phyloP scores from a whole-genome alignment of 2,329 filamentous ascomycete species.

The Neonectria neomacrospora region DNA sequence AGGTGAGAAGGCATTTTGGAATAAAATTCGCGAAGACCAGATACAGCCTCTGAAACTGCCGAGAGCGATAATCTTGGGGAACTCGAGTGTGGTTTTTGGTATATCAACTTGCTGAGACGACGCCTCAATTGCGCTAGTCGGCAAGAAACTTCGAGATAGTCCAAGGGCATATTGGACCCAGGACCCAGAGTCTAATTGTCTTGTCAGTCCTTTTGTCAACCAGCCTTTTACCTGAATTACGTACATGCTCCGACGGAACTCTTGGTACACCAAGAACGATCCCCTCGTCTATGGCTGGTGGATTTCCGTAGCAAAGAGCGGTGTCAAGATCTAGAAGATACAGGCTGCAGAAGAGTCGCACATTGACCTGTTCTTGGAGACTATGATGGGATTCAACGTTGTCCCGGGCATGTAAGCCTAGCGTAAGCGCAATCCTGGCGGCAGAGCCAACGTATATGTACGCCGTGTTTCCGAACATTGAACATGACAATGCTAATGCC shows the following conservation, averaged over 20 bases:
- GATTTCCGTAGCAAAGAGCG: slow-evolving; percentile 19
- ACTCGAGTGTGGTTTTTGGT: slow-evolving; percentile 6
- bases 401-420: slow-evolving; percentile 21
- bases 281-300: slow-evolving; percentile 14
- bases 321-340: slow-evolving; percentile 24
- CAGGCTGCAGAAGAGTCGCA: slow-evolving; percentile 18
- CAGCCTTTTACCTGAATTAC: rapidly evolving
- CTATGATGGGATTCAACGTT: slow-evolving; percentile 3
- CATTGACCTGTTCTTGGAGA: slow-evolving; percentile 21
- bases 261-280: background rate
- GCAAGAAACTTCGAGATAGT: slow-evolving; percentile 17
- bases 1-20: slow-evolving; percentile 15
- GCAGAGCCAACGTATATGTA: slow-evolving; percentile 25
- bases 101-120: slow-evolving; percentile 9
- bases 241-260: slow-evolving; percentile 16
- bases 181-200: slow-evolving; percentile 11
- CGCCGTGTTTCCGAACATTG: slow-evolving; percentile 26
- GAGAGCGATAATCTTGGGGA: slow-evolving; percentile 6
- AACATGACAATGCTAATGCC: slow-evolving; percentile 20
- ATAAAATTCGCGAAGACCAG: slow-evolving; percentile 7
- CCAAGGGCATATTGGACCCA: slow-evolving; percentile 14
- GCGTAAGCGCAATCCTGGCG: slow-evolving; percentile 18
- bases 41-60: slow-evolving; percentile 8
- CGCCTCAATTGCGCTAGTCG: slow-evolving; percentile 5
- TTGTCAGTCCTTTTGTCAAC: background rate